Base-by-base conservation (phyloP, 2,329 filamentous ascomycete genomes). In the Fusarium multiceps region DNA sequence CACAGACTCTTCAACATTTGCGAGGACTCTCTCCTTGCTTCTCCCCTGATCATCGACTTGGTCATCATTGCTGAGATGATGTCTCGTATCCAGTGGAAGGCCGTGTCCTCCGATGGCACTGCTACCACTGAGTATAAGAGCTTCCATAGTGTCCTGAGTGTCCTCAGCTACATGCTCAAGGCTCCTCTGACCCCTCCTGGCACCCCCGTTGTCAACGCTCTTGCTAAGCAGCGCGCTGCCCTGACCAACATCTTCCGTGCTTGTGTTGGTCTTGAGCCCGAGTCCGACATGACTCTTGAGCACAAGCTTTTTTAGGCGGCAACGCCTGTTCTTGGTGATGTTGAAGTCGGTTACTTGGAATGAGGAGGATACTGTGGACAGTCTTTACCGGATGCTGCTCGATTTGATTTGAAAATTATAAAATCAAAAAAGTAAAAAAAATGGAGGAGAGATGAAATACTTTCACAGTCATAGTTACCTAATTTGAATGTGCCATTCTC, bases 141-240 rank as follows among this genome's bases (percentile, higher is more conserved):
- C 79, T 98, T 99, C 89, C 96, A 99, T 86, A 95, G 92, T 80
- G 96, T 99, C 43, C 90, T 99, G 67, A 97, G 93, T 84, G 90
- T 99, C 69, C 90, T 99, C 76, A 97, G 94, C 88, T 99, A 98
- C 87, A 99, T 99, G 96, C 92, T 99, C 78, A 90, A 96, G 90
- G 96, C 96, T 59, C 96, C 96, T 41, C 82, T 98, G 81, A 98
- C 94, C 40, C 96, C 96, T 50, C 91, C 95, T 3, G 96, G 96
- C 73, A 97, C 96, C 13, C 96, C 96, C 6, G 96, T 99, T 64
- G 88, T 99, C 84, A 99, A 99, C 78, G 89, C 96, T 63, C 88
- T 99, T 72, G 93, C 92, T 78, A 99, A 99, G 89, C 96, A 99
- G 87, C 93, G 96, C 73, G 92, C 90, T 72, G 94, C 94, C 45